Percentiles rank a stretch among this genome's conserved stretches.
These are phyloP conservation scores for Mycena maculata DNA, from an alignment of 768 basidiomycete genomes.

Conservation along the genomic window DNA sequence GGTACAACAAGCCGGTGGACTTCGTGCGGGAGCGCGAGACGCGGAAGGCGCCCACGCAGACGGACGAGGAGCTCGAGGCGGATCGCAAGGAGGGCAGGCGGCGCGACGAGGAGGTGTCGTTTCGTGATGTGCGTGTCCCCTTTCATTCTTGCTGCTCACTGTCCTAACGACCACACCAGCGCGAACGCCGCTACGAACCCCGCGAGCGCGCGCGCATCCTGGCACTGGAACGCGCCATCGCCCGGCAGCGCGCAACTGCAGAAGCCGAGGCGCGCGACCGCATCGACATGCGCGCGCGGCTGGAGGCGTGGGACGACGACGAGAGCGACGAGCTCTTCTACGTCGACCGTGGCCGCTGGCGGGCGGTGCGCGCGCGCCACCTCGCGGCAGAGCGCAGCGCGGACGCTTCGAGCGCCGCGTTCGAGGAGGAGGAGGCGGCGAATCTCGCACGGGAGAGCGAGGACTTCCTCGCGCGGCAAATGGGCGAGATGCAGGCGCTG, in stretches of 20 bases:
- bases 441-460: constrained; percentile 92
- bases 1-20: constrained; percentile 81
- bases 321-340: constrained; percentile 95
- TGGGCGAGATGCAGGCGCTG: constrained; percentile 95
- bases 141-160: no score
- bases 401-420: constrained; percentile 83
- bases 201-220: constrained; percentile 87
- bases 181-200: constrained; percentile 93
- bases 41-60: constrained; percentile 61
- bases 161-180: constrained; percentile 56
- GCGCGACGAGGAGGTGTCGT: constrained; percentile 86
- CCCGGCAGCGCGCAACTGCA: constrained; percentile 74
- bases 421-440: constrained; percentile 88
- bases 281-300: constrained; percentile 79
- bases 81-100: constrained; percentile 81
- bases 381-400: constrained; percentile 84
- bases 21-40: constrained; percentile 81
- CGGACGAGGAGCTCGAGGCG: constrained; percentile 90
- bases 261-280: constrained; percentile 86
- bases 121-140: constrained; percentile 77
- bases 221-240: constrained; percentile 79
- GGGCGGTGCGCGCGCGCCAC: constrained; percentile 75
- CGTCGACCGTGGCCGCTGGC: constrained; percentile 92
- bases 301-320: constrained; percentile 94
- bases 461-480: constrained; percentile 91